A percentile compares a stretch with the other conserved stretches of the same genome.
Evolutionary conservation across 108 stramenopile species (phyloP).

Genomic region (Stephanodiscus triporus): DNA sequence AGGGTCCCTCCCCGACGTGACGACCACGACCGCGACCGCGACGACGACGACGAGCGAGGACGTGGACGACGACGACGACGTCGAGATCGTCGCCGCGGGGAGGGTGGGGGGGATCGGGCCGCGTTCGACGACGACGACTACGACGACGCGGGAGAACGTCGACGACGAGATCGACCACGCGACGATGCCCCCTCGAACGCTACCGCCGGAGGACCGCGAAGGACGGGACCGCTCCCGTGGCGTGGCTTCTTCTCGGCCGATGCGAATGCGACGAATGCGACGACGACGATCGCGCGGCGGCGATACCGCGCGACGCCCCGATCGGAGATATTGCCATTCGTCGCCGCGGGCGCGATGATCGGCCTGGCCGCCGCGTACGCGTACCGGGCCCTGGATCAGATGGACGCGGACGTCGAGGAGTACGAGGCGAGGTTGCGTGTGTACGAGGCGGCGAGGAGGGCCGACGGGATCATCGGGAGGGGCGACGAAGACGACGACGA

Average conservation of each 20-base stretch:
- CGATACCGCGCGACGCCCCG: constrained; percentile 63
- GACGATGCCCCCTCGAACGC: no score
- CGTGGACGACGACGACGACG: background rate
- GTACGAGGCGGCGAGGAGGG: constrained; percentile 49
- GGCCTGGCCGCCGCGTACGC: constrained; percentile 52
- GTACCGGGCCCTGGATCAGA: constrained; percentile 69
- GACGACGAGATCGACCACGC: background rate
- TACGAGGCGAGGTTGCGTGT: constrained; percentile 72
- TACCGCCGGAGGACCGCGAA: no score
- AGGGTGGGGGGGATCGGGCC: no score
- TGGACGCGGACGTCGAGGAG: constrained; percentile 85
- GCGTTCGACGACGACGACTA: background rate
- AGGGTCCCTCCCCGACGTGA: background rate
- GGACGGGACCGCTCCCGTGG: no score
- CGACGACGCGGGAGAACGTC: background rate
- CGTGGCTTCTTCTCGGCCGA: no score
- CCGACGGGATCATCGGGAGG: background rate
- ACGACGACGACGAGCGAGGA: background rate
- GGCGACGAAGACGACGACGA: background rate
- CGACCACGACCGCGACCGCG: background rate
- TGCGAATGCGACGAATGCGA: background rate
- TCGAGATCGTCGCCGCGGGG: constrained; percentile 1
- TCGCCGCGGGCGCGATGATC: constrained; percentile 44
- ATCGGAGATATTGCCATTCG: constrained; percentile 69
- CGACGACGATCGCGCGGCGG: background rate